These are phyloP conservation scores for Alternaria panax DNA, from an alignment of 2,329 filamentous ascomycete species.

Conservation along the genomic window DNA sequence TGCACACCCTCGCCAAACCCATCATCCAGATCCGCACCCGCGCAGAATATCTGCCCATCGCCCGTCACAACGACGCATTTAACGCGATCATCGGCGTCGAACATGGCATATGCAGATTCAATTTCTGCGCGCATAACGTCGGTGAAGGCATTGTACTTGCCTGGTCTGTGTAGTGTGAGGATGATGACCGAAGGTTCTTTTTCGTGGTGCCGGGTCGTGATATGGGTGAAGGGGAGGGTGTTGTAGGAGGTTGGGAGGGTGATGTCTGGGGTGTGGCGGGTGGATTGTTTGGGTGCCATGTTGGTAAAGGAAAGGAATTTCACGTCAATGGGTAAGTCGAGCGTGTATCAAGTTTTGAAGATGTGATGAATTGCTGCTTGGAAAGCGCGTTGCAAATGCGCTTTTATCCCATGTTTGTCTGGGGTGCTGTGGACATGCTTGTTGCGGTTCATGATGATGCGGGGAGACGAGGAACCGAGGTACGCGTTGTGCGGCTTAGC, in stretches of 20 bases:
- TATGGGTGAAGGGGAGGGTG: slow-evolving; percentile 50
- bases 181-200: slow-evolving; percentile 64
- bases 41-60: slow-evolving; percentile 61
- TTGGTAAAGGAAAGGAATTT: neutral
- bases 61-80: slow-evolving; percentile 64
- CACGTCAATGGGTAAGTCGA: too few relatives aligned
- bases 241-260: slow-evolving; percentile 51
- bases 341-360: too few relatives aligned
- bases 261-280: slow-evolving; percentile 32
- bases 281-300: slow-evolving; percentile 13
- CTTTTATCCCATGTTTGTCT: neutral
- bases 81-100: slow-evolving; percentile 63
- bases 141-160: slow-evolving; percentile 74
- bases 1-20: slow-evolving; percentile 57
- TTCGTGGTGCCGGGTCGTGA: slow-evolving; percentile 53
- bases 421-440: neutral
- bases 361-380: too few relatives aligned
- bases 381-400: neutral
- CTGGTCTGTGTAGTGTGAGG: slow-evolving; percentile 69
- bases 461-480: slow-evolving; percentile 17
- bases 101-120: slow-evolving; percentile 59
- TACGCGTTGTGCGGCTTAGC: neutral
- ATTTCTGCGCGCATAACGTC: slow-evolving; percentile 69
- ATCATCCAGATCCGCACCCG: slow-evolving; percentile 63
- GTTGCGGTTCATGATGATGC: slow-evolving; percentile 6